phyloP scores from a whole-genome alignment of 129 eudicot genomes.

The Chrysanthemum makinoi region DNA sequence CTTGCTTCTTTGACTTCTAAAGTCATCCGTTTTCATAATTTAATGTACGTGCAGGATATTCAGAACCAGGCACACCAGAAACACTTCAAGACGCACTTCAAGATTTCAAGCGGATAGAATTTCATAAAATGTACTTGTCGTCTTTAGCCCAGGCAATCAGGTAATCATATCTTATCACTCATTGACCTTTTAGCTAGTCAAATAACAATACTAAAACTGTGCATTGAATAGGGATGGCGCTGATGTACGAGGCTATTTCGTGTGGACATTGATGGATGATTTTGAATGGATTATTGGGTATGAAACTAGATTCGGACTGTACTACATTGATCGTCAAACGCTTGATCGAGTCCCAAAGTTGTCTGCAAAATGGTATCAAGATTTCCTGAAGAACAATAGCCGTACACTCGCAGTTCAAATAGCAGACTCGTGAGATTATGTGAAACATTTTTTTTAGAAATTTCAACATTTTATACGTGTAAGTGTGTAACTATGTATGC shows the following conservation, averaged over 20 bases:
- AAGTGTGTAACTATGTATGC: no score
- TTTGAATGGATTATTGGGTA: slow-evolving; percentile 81
- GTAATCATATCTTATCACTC: slow-evolving; percentile 31
- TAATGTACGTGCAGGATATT: slow-evolving; percentile 42
- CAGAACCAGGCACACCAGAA: slow-evolving; percentile 31
- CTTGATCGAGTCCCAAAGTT: slow-evolving; percentile 61
- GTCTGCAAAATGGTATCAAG: slow-evolving; percentile 73
- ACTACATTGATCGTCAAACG: slow-evolving; percentile 63
- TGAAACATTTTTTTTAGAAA: no score
- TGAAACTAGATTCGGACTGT: slow-evolving; percentile 43
- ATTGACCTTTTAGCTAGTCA: slow-evolving; percentile 1
- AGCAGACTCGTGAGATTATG: background rate
- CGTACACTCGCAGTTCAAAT: slow-evolving; percentile 1
- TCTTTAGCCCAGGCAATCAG: slow-evolving; percentile 62
- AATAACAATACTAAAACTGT: background rate
- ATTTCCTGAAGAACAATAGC: slow-evolving; percentile 49
- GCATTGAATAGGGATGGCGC: slow-evolving; percentile 62
- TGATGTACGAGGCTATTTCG: slow-evolving; percentile 77
- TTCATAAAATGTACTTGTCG: slow-evolving; percentile 51
- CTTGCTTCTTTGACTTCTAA: background rate
- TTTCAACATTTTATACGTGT: no score
- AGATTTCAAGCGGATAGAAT: slow-evolving; percentile 59
- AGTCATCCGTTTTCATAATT: slow-evolving; percentile 1
- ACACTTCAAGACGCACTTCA: slow-evolving; percentile 28
- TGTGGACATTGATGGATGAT: slow-evolving; percentile 86